Base-by-base conservation (phyloP, 1,139 yeast genomes). In the Suhomyces chickasaworum region DNA sequence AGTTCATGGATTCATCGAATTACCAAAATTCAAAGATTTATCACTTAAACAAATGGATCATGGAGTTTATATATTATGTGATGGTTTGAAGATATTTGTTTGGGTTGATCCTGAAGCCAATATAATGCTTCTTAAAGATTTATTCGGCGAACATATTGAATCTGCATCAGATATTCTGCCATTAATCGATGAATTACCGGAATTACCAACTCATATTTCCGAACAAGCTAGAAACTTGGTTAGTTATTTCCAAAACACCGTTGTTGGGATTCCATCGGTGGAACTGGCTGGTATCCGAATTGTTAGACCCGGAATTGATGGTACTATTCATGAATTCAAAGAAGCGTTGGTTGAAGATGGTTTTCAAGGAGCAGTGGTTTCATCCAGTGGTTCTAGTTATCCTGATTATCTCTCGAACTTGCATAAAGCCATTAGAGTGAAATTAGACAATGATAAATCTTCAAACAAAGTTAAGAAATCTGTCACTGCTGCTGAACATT, bases 61-160 rank as follows among this genome's bases (percentile, higher is more conserved):
- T 37, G 95, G 97, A 3, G 91, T 88, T 7, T 89, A 87, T 64
- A 61, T 91, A 42, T 66, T 86, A 30, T 91, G 86, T 69, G 82
- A 88, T 58, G 95, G 97, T 12, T 73, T 70, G 25, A 63, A 71
- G 18, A 73, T 85, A 4, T 75, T 74, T 46, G 71, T 93, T 31
- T 88, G 89, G 84, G 70, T 93, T 32, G 89, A 89, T 61, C 80
- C 80, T 13, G 78, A 81, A 38, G 87, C 89, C 1, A 84, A 86
- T 54, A 82, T 86, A 6, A 65, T 81, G 49, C 70, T 93, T 30
- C 61, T 93, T 23, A 71, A 78, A 52, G 98, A 91, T 63, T 67
- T 93, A 48, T 84, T 91, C 60, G 97, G 95, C 1, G 71, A 65
- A 1, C 57, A 66, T 7, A 75, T 80, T 17, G 71, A 71, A 3